These are phyloP conservation scores for Cryptomeria japonica DNA, from an alignment of 75 land plant genomes.

Conservation along the genomic window DNA sequence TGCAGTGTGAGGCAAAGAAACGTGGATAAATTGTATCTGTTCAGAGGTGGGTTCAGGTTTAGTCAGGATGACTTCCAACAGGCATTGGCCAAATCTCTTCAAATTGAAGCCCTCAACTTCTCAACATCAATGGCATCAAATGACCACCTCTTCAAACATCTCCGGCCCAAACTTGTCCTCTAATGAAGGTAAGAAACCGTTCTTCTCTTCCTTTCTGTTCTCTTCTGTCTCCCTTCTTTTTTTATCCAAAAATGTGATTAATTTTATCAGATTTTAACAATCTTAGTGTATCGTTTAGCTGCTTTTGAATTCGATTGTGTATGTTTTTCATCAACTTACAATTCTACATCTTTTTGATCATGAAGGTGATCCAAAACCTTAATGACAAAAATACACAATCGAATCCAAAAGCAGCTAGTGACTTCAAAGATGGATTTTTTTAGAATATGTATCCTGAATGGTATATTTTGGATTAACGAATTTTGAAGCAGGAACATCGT, in stretches of 20 bases:
- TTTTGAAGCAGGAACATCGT: background rate
- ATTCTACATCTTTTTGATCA: too few species aligned
- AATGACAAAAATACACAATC: too few species aligned
- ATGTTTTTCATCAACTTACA: too few species aligned
- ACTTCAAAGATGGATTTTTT: too few species aligned
- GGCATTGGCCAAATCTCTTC: slow-evolving; percentile 80
- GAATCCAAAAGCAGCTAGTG: too few species aligned
- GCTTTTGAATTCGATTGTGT: too few species aligned
- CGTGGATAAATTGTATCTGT: background rate
- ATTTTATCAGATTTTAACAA: too few species aligned
- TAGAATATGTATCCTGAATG: background rate
- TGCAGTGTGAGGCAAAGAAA: background rate
- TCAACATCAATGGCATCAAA: slow-evolving; percentile 60
- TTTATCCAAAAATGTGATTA: too few species aligned
- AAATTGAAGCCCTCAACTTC: slow-evolving; percentile 56
- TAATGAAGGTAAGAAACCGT: background rate
- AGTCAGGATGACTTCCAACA: slow-evolving; percentile 31
- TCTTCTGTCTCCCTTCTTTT: too few species aligned
- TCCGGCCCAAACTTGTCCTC: slow-evolving; percentile 29
- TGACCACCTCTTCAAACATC: slow-evolving; percentile 30
- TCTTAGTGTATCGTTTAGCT: too few species aligned
- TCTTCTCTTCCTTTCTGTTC: background rate
- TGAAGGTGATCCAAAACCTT: too few species aligned
- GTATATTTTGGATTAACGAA: background rate
- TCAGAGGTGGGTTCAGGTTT: background rate